A percentile compares a stretch with the other conserved stretches of the same genome.
These are phyloP conservation scores for Metarhizium humberi DNA, from an alignment of 2,329 filamentous ascomycete genomes.

Conservation along the genomic window DNA sequence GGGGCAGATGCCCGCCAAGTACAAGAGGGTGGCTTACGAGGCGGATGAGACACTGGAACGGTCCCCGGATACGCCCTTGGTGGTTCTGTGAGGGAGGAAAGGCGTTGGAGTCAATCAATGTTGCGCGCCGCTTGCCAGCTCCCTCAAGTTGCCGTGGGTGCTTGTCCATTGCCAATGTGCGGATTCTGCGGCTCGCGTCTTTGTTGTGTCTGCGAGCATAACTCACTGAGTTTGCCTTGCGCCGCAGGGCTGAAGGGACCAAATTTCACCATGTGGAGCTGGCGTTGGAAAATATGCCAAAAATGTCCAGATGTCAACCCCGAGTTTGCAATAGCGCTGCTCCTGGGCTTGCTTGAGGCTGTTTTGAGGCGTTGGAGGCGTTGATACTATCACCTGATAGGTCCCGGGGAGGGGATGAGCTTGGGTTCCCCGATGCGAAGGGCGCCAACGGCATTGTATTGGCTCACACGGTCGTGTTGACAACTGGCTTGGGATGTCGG, in stretches of 20 bases:
- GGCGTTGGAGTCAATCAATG: background rate
- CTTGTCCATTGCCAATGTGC: background rate
- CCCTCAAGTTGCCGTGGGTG: background rate
- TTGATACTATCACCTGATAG: too few relatives aligned
- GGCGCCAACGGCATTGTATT: background rate
- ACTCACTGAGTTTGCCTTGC: background rate
- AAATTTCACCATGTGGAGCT: background rate
- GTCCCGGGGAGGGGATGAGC: too few relatives aligned
- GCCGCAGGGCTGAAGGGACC: background rate
- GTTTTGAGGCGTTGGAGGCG: background rate
- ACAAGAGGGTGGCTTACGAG: conserved; percentile 7
- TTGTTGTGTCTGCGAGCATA: background rate
- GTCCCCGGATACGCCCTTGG: background rate
- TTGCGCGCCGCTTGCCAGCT: background rate
- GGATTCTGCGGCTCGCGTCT: too few relatives aligned
- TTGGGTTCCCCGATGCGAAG: background rate
- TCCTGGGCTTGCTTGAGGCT: background rate
- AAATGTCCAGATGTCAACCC: background rate
- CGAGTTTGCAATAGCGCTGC: too few relatives aligned
- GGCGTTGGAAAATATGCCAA: background rate
- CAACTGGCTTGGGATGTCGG: background rate
- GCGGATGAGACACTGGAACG: conserved; percentile 5
- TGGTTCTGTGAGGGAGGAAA: conserved; percentile 1
- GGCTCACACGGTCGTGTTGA: background rate
- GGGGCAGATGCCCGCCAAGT: conserved; percentile 7